Conservation (phyloP, 805 yeast species). For the Kluyveromyces nonfermentans region DNA sequence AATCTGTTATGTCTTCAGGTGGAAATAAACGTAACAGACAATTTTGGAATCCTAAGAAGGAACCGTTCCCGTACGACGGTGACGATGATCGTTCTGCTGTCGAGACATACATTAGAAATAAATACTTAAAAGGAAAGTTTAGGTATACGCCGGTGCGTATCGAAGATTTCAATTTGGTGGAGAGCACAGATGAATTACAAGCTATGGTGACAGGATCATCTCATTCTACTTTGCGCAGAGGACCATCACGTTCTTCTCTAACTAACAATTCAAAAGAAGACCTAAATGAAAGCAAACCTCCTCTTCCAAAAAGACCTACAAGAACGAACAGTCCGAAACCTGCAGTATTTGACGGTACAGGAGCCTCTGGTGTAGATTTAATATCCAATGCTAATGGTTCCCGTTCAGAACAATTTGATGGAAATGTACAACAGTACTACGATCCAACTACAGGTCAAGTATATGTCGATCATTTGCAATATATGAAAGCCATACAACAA, state of each 20-base stretch:
- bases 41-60: conserved; percentile 59
- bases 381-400: conserved; percentile 17
- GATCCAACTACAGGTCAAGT: conserved; percentile 65
- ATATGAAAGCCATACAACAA: conserved; percentile 22
- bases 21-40: conserved; percentile 57
- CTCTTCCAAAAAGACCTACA: conserved; percentile 34
- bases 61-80: conserved; percentile 66
- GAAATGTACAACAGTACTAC: conserved; percentile 49
- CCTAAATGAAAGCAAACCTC: conserved; percentile 14
- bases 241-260: conserved; percentile 4
- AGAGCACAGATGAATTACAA: conserved; percentile 3
- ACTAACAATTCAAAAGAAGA: not conserved
- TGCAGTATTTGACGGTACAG: conserved; percentile 28
- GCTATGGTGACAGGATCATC: conserved; percentile 5
- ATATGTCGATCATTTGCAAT: conserved; percentile 62
- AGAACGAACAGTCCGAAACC: conserved; percentile 27
- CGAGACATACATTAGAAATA: conserved; percentile 52
- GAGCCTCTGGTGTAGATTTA: conserved; percentile 7
- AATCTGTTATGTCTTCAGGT: conserved; percentile 28
- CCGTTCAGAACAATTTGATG: conserved; percentile 21
- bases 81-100: conserved; percentile 53
- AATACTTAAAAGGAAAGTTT: conserved; percentile 57
- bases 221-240: conserved; percentile 1
- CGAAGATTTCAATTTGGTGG: conserved; percentile 19
- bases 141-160: conserved; percentile 24